A percentile compares a stretch with the other conserved stretches of the same genome.
Conservation (phyloP, 805 yeast species). For the Saccharomycopsis microspora region DNA sequence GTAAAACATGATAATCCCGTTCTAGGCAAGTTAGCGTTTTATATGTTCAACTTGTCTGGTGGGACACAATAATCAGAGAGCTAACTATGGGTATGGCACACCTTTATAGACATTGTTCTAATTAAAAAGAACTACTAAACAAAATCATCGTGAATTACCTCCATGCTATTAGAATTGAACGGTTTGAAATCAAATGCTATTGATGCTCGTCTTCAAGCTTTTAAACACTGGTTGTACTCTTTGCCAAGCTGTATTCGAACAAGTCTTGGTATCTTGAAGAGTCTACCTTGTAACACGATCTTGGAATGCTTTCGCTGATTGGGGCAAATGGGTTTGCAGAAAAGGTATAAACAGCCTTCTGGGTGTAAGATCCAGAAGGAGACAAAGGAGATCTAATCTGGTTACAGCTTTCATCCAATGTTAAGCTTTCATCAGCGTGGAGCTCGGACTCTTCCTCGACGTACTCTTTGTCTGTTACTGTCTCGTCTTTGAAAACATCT, state of each 20-base stretch:
- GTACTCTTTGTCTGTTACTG: background rate
- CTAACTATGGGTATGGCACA: too few species aligned
- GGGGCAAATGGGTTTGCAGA: background rate
- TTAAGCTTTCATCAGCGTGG: background rate
- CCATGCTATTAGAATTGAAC: too few species aligned
- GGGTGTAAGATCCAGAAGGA: background rate
- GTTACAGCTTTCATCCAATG: background rate
- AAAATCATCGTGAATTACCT: too few species aligned
- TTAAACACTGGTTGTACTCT: background rate
- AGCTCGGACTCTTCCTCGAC: background rate
- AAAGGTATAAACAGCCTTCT: background rate
- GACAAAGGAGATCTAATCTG: background rate
- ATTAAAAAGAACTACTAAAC: too few species aligned
- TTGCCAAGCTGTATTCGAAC: background rate
- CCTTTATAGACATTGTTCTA: too few species aligned
- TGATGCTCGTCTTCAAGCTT: too few species aligned
- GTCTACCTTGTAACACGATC: background rate
- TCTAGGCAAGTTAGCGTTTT: too few species aligned
- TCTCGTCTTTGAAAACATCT: background rate
- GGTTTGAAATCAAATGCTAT: too few species aligned
- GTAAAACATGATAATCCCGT: too few species aligned
- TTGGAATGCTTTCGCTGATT: background rate
- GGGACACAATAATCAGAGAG: too few species aligned
- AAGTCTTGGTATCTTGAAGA: background rate
- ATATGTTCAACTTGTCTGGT: too few species aligned